phyloP scores from a whole-genome alignment of 345 rosid genomes.

The Citrus glauca region DNA sequence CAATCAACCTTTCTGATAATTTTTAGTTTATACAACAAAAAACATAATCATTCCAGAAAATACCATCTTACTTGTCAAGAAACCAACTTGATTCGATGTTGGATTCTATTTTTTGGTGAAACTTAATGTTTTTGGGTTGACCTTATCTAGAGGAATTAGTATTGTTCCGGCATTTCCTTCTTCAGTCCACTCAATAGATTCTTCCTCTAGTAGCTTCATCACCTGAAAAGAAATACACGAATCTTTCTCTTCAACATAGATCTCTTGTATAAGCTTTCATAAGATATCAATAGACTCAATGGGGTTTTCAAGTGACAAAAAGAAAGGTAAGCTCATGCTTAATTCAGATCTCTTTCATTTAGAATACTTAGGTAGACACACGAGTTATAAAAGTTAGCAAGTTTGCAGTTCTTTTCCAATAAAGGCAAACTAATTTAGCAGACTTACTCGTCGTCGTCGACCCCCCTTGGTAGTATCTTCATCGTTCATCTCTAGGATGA shows the following conservation, averaged over 20 bases:
- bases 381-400: not conserved
- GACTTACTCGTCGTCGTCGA: conserved; percentile 44
- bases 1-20: not conserved
- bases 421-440: not conserved
- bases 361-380: not conserved
- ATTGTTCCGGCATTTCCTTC: conserved; percentile 37
- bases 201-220: conserved; percentile 44
- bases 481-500: conserved; percentile 32
- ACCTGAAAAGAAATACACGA: conserved; percentile 24
- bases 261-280: not conserved
- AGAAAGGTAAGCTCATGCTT: no score
- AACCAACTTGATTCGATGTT: conserved; percentile 7
- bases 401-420: not conserved
- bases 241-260: not conserved
- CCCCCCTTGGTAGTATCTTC: conserved; percentile 40
- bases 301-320: not conserved
- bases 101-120: conserved; percentile 34
- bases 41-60: no score
- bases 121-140: conserved; percentile 36
- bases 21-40: no score
- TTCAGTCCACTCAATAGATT: conserved; percentile 47
- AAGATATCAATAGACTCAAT: not conserved
- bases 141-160: conserved; percentile 32
- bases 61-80: not conserved
- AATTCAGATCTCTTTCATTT: no score